Conservation (phyloP, 2,329 filamentous ascomycete species). For the Davidsoniella virescens region DNA sequence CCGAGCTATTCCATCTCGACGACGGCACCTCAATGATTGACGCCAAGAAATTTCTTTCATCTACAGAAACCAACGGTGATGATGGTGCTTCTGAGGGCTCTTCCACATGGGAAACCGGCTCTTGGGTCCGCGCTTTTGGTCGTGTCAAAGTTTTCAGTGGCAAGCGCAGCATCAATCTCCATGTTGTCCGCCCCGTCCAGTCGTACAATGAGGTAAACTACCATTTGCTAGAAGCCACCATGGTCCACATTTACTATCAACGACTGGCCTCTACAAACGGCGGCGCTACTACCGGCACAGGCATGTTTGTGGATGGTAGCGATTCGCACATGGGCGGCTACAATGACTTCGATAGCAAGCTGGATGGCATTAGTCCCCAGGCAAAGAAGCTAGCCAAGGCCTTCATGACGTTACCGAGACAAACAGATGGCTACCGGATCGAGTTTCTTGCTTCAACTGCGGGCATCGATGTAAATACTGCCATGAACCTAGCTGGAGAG, state of each 20-base stretch:
- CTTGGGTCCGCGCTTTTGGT: constrained; percentile 75
- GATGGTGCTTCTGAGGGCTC: constrained; percentile 20
- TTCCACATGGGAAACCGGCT: constrained; percentile 48
- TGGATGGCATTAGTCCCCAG: constrained; percentile 32
- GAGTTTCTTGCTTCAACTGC: constrained; percentile 55
- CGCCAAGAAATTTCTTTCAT: constrained; percentile 52
- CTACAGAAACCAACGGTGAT: constrained; percentile 20
- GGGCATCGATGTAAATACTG: constrained; percentile 51
- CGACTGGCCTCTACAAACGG: constrained; percentile 41
- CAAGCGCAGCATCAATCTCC: constrained; percentile 65
- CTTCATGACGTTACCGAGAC: constrained; percentile 49
- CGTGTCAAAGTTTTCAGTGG: constrained; percentile 70
- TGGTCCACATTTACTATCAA: constrained; percentile 72
- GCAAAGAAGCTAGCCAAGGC: constrained; percentile 58
- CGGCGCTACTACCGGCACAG: constrained; percentile 24
- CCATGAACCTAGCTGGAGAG: constrained; percentile 67
- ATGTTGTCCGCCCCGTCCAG: constrained; percentile 61
- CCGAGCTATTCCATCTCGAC: constrained; percentile 83
- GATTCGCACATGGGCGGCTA: constrained; percentile 22
- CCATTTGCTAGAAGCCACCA: constrained; percentile 79
- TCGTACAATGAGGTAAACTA: constrained; percentile 90
- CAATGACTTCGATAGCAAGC: constrained; percentile 18
- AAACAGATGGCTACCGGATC: constrained; percentile 70
- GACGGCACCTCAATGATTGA: constrained; percentile 89
- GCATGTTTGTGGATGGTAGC: constrained; percentile 40